phyloP scores from a whole-genome alignment of 2,329 filamentous ascomycete genomes.

The Fusarium succisae region DNA sequence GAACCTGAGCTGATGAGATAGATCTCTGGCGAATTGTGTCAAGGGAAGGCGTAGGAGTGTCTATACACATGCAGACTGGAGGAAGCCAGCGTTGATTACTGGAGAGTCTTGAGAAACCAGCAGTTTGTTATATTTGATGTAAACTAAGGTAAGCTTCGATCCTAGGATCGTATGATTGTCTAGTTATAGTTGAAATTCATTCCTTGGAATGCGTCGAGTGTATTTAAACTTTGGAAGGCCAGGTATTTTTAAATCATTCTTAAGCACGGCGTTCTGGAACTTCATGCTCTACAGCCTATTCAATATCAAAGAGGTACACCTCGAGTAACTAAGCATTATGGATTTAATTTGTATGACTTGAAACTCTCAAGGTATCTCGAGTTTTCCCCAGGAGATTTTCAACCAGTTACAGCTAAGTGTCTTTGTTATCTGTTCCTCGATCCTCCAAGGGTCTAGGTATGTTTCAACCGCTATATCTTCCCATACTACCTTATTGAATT shows the following conservation, averaged over 20 bases:
- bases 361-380: accelerated
- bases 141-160: accelerated
- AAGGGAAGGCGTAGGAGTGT: accelerated
- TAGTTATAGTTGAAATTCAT: accelerated
- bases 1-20: conserved; percentile 2
- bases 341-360: accelerated
- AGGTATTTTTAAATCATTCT: neutral
- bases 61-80: neutral
- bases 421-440: accelerated
- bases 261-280: accelerated
- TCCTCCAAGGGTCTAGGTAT: accelerated
- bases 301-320: neutral
- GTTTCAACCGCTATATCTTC: neutral
- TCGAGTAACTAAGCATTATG: accelerated
- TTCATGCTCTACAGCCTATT: neutral
- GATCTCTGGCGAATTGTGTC: neutral
- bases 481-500: neutral
- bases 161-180: accelerated
- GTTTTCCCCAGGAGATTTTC: accelerated
- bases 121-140: accelerated
- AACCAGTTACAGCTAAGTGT: accelerated
- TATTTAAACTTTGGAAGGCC: accelerated
- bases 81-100: too few relatives aligned
- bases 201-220: accelerated
- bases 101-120: neutral